Percentiles rank a stretch among this genome's conserved stretches.
These are phyloP conservation scores for Chaetomium fimeti DNA, from an alignment of 495 filamentous ascomycete species.

Conservation along the genomic window DNA sequence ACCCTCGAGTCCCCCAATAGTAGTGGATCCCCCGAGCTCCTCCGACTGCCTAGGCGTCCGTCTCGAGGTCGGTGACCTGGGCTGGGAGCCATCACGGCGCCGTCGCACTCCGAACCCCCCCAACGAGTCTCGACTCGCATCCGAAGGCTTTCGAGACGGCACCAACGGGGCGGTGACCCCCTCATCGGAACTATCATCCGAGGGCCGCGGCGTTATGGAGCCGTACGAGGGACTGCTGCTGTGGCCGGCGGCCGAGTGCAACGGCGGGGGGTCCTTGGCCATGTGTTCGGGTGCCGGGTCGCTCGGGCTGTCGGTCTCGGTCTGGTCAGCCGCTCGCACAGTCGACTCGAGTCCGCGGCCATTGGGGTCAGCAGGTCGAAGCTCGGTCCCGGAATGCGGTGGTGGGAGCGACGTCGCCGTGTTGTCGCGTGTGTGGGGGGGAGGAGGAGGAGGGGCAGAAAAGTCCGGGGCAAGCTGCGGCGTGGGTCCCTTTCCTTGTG, in stretches of 20 bases:
- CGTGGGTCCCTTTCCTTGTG: conserved; percentile 19
- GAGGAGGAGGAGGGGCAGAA: conserved; percentile 12
- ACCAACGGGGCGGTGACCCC: conserved; percentile 30
- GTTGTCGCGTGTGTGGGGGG: conserved; percentile 2
- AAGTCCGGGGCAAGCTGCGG: conserved; percentile 13
- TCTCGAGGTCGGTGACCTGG: conserved; percentile 20
- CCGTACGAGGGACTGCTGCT: conserved; percentile 59
- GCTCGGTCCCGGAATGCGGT: conserved; percentile 4
- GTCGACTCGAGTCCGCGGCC: conserved; percentile 24
- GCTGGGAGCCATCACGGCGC: conserved; percentile 22
- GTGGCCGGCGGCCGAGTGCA: conserved; percentile 60
- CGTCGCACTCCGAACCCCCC: conserved; percentile 12
- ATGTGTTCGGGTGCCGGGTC: conserved; percentile 38
- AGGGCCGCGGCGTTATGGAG: conserved; percentile 44
- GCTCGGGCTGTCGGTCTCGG: conserved; percentile 19
- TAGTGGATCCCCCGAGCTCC: conserved; percentile 44
- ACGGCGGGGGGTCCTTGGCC: conserved; percentile 55
- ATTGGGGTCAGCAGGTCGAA: conserved; percentile 21
- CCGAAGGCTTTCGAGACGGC: conserved; percentile 23
- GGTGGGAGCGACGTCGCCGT: not conserved
- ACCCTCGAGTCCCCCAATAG: conserved; percentile 46
- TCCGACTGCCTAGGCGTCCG: conserved; percentile 35
- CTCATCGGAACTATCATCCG: conserved; percentile 15
- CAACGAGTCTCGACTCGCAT: conserved; percentile 7
- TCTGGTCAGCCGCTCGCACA: conserved; percentile 17